Percentiles rank a stretch among this genome's conserved stretches.
Evolutionary conservation across 73 alveolate species (phyloP).

Genomic region (Breviolum minutum): DNA sequence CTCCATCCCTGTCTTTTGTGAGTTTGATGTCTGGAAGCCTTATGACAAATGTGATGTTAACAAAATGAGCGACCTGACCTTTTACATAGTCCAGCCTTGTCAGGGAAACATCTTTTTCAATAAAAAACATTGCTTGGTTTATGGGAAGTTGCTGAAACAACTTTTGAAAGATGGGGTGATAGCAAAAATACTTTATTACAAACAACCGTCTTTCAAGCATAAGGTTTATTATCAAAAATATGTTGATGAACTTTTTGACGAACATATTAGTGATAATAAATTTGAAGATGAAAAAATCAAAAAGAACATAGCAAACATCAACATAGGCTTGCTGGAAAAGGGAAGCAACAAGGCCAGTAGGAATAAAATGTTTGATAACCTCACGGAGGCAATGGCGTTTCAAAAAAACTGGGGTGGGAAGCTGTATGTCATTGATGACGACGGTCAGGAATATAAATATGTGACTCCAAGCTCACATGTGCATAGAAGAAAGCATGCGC

Average conservation of each 20-base stretch:
- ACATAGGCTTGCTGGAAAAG: slow-evolving; percentile 10
- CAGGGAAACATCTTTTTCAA: not conserved
- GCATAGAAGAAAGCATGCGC: not conserved
- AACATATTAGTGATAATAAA: not conserved
- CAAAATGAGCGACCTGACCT: not conserved
- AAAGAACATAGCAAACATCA: slow-evolving; percentile 12
- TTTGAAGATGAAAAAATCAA: not conserved
- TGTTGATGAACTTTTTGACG: not conserved
- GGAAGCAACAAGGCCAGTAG: not conserved
- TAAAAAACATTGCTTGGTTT: not conserved
- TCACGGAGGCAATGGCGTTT: slow-evolving; percentile 33
- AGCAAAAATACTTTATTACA: not conserved
- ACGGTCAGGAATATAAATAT: too few relatives aligned
- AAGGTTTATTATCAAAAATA: slow-evolving; percentile 18
- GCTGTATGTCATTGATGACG: too few relatives aligned
- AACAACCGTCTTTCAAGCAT: not conserved
- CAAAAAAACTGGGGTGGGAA: too few relatives aligned
- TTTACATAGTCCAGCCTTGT: not conserved
- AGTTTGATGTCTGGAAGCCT: slow-evolving; percentile 47
- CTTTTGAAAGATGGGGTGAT: not conserved
- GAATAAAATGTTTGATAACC: slow-evolving; percentile 16
- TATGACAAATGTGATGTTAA: slow-evolving; percentile 19
- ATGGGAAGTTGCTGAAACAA: not conserved
- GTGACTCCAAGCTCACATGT: not conserved
- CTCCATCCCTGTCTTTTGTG: slow-evolving; percentile 4